These are phyloP conservation scores for Austroboletus novae-zelandiae DNA, from an alignment of 1,284 basidiomycete genomes.

Conservation along the genomic window DNA sequence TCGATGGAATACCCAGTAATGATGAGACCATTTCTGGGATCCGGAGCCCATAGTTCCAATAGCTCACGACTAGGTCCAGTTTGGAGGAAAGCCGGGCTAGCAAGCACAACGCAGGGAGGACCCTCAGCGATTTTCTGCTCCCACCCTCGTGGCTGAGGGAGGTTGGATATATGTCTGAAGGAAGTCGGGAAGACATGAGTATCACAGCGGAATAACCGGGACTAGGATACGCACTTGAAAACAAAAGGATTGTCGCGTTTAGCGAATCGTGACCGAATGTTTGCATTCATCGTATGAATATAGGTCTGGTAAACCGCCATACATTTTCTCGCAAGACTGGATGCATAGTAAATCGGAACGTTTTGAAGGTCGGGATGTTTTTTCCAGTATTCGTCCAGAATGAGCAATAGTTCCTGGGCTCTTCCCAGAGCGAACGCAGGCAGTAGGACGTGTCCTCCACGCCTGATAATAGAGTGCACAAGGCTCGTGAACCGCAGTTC, in stretches of 20 bases:
- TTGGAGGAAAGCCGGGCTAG: conserved; percentile 95
- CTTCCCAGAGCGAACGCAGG: conserved; percentile 95
- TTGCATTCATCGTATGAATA: conserved; percentile 94
- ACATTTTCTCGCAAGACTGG: conserved; percentile 91
- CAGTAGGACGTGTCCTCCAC: conserved; percentile 92
- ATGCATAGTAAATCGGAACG: conserved; percentile 97
- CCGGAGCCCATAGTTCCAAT: conserved; percentile 95
- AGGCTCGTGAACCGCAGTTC: conserved; percentile 90
- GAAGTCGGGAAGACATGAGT: conserved; percentile 6
- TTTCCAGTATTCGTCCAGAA: conserved; percentile 98
- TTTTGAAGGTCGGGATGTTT: conserved; percentile 94
- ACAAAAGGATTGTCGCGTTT: conserved; percentile 93
- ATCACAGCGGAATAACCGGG: neutral
- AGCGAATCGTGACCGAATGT: conserved; percentile 86
- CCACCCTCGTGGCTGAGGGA: conserved; percentile 80
- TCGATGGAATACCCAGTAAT: conserved; percentile 97
- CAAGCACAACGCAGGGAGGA: conserved; percentile 93
- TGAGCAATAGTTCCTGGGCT: conserved; percentile 92
- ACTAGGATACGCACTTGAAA: conserved; percentile 71
- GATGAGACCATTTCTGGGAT: conserved; percentile 93
- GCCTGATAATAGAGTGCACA: conserved; percentile 87
- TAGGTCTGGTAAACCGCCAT: conserved; percentile 99
- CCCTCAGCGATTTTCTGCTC: conserved; percentile 83
- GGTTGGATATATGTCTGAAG: conserved; percentile 78
- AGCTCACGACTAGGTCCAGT: conserved; percentile 91